Evolutionary conservation across 139 green algal species (phyloP).

Genomic region (Yamagishiella unicocca): DNA sequence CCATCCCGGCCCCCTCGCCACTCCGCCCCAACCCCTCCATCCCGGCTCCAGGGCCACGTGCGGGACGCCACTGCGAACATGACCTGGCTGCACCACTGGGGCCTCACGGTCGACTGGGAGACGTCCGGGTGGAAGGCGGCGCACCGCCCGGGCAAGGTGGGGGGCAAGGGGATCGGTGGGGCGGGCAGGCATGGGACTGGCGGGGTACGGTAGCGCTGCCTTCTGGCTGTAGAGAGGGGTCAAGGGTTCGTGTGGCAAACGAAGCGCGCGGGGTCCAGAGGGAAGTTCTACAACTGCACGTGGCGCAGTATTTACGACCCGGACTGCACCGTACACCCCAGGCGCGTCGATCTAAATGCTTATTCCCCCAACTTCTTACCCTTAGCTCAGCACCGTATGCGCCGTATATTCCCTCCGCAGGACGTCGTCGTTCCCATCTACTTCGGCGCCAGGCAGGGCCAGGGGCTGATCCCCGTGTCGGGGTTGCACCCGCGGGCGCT

Average conservation of each 20-base stretch:
- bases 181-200: background rate
- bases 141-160: conserved; percentile 52
- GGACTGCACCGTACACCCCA: too few species aligned
- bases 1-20: too few species aligned
- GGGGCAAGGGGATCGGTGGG: background rate
- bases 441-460: background rate
- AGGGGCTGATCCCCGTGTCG: background rate
- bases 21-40: background rate
- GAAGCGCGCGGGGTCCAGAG: too few species aligned
- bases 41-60: background rate
- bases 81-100: conserved; percentile 61
- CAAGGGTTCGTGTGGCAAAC: too few species aligned
- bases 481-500: conserved; percentile 33
- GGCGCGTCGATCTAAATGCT: too few species aligned
- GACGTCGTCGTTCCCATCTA: conserved; percentile 36
- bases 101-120: conserved; percentile 29
- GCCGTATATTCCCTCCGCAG: background rate
- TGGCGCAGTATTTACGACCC: too few species aligned
- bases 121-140: conserved; percentile 36
- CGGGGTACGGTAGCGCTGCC: too few species aligned
- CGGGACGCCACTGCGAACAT: background rate
- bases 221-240: too few species aligned
- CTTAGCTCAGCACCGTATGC: background rate
- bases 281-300: too few species aligned
- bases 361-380: background rate